A percentile compares a stretch with the other conserved stretches of the same genome.
phyloP scores from a whole-genome alignment of 1,139 yeast species.

The Yamadazyma mexicana region DNA sequence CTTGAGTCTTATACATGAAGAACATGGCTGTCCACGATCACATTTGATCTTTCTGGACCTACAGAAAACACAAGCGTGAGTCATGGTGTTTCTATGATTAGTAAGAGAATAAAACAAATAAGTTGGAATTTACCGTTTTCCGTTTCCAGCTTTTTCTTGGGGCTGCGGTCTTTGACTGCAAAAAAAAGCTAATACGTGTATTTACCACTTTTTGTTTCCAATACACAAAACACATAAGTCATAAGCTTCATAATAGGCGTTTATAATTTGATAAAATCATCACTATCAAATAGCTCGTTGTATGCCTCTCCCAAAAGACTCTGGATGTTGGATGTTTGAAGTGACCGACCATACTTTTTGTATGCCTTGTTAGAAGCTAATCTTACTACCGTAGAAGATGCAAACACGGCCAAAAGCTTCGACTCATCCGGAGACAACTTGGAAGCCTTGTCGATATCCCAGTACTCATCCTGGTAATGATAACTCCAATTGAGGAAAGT shows the following conservation, averaged over 20 bases:
- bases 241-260: background rate
- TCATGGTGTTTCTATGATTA: background rate
- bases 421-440: conserved; percentile 37
- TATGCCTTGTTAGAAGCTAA: conserved; percentile 67
- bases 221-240: background rate
- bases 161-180: no score
- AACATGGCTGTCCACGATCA: conserved; percentile 14
- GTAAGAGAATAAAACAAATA: no score
- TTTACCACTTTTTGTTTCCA: no score
- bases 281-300: conserved; percentile 43
- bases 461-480: conserved; percentile 54
- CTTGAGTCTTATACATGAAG: conserved; percentile 13
- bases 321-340: conserved; percentile 85
- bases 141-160: background rate
- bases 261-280: conserved; percentile 15
- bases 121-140: background rate
- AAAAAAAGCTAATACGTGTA: no score
- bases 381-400: conserved; percentile 71
- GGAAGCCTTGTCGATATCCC: conserved; percentile 42
- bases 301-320: conserved; percentile 65
- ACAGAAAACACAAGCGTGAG: conserved; percentile 14
- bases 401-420: conserved; percentile 64
- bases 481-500: conserved; percentile 45
- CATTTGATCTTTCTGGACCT: conserved; percentile 15
- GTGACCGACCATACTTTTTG: conserved; percentile 64